Evolutionary conservation across 2,329 filamentous ascomycete species (phyloP), one percentile per base, ranked within the genome.

Genomic region (Hansfordia pulvinata): DNA sequence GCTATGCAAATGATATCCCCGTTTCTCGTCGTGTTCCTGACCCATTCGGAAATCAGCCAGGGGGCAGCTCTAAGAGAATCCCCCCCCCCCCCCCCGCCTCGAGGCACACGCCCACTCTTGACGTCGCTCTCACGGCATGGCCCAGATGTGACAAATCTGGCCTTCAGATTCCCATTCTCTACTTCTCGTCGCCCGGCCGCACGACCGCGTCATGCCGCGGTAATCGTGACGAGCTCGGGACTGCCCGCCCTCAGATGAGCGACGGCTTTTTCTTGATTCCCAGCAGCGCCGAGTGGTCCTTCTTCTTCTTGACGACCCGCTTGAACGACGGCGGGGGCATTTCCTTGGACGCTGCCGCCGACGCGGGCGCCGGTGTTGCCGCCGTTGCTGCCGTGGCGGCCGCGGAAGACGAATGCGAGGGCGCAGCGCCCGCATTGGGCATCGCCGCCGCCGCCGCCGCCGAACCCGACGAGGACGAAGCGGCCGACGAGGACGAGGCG

Each of bases 191-290:
- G n/a, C n/a, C n/a, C n/a, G n/a, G n/a, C n/a, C n/a, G n/a, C n/a
- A n/a, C n/a, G n/a, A n/a, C n/a, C n/a, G n/a, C n/a, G n/a, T n/a
- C n/a, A n/a, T n/a, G n/a, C n/a, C n/a, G n/a, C n/a, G n/a, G n/a
- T n/a, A n/a, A n/a, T n/a, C n/a, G n/a, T n/a, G n/a, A n/a, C n/a
- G n/a, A n/a, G n/a, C n/a, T n/a, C n/a, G n/a, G n/a, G n/a, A n/a
- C n/a, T n/a, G n/a, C n/a, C n/a, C n/a, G n/a, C 14, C 13, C 19
- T 51, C 44, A 75, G 4, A 72, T 63, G 11, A 76, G 43, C 1
- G 66, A 59, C 10, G 65, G 58, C 54, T 85, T 88, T 63, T 83
- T 90, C 61, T 93, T 94, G 42, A 94, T 86, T 2, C 86, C 85
- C 25, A 93, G 52, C 13, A 76, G 58, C 10, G 77, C 74, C 1